Evolutionary conservation across 345 rosid genomes (phyloP), one percentile per base, ranked within the genome.

Genomic region (Eucalyptus albens): DNA sequence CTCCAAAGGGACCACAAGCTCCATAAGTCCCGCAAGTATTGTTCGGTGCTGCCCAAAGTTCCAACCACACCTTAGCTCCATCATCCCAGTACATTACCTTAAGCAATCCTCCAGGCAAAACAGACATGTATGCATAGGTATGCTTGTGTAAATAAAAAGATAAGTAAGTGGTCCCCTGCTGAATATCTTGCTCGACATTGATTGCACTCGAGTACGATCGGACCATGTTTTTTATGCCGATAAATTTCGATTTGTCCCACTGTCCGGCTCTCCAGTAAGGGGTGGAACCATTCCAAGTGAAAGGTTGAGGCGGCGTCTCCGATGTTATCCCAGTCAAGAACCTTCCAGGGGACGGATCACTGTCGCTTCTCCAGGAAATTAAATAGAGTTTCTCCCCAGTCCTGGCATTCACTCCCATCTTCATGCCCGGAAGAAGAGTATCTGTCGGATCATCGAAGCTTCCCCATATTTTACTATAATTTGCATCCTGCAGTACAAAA

Each of bases 361-460:
- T 82, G 8, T 37, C 14, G 50, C 77, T 91, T 31, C 51, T 90
- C 94, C 94, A 93, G 6, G 94, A 91, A 33, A 37, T 83, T 27
- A 93, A 33, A 50, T 56, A 88, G 59, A 86, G 50, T 26, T 91
- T 85, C 14, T 55, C 27, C 15, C 89, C 87, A 50, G 89, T 88
- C 19, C 17, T 82, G 77, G 21, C 87, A 77, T 91, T 89, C 81
- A 91, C 86, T 13, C 94, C 94, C 1, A 93, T 12, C 86, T 91
- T 90, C 94, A 93, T 93, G 11, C 65, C 90, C 4, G 93, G 90
- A 11, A 93, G 89, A 65, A 91, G 33, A 26, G 94, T 92, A 62
- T 93, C 95, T 4, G 92, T 89, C 10, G 93, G 94, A 80, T 90
- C 21, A 55, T 93, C 92, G 42, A 93, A 93, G 77, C 93, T 91